Conservation (phyloP, 306 rosid species). For the Vigna reflexopilosa region DNA sequence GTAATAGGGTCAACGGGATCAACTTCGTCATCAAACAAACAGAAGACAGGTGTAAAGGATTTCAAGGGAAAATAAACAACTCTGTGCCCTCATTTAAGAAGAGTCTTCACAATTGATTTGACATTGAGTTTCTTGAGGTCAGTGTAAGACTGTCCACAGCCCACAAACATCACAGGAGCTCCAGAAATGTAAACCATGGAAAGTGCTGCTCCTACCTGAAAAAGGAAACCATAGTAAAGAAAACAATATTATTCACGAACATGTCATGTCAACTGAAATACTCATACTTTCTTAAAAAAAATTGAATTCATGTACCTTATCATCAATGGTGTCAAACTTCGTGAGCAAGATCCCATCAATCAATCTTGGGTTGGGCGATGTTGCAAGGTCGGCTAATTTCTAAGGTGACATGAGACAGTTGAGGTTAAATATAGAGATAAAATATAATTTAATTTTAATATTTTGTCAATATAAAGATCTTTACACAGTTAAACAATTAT, state of each 20-base stretch:
- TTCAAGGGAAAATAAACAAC: slow-evolving; percentile 17
- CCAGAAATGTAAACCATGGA: slow-evolving; percentile 95
- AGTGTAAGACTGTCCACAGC: slow-evolving; percentile 89
- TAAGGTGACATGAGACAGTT: slow-evolving; percentile 40
- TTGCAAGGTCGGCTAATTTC: slow-evolving; percentile 85
- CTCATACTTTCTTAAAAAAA: slow-evolving; percentile 6
- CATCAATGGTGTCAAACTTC: slow-evolving; percentile 88
- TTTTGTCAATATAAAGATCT: not conserved
- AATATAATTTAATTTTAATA: not conserved
- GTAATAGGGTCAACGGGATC: slow-evolving; percentile 27
- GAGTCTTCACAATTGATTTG: slow-evolving; percentile 82
- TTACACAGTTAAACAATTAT: not conserved
- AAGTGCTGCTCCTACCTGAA: slow-evolving; percentile 91
- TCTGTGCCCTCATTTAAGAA: slow-evolving; percentile 58
- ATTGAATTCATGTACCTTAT: slow-evolving; percentile 63
- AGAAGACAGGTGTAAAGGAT: slow-evolving; percentile 32
- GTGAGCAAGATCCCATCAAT: slow-evolving; percentile 94
- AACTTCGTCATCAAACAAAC: slow-evolving; percentile 43
- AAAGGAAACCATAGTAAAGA: not conserved
- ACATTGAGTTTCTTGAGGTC: slow-evolving; percentile 91
- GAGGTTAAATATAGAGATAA: slow-evolving; percentile 2
- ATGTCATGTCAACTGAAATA: not conserved
- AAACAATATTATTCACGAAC: slow-evolving; percentile 29
- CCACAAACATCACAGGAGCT: slow-evolving; percentile 92
- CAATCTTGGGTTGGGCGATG: slow-evolving; percentile 62